Percentiles rank a stretch among this genome's conserved stretches.
These are phyloP conservation scores for Calamus simplicifolius DNA, from an alignment of 176 grass and related monocot species.

Conservation along the genomic window DNA sequence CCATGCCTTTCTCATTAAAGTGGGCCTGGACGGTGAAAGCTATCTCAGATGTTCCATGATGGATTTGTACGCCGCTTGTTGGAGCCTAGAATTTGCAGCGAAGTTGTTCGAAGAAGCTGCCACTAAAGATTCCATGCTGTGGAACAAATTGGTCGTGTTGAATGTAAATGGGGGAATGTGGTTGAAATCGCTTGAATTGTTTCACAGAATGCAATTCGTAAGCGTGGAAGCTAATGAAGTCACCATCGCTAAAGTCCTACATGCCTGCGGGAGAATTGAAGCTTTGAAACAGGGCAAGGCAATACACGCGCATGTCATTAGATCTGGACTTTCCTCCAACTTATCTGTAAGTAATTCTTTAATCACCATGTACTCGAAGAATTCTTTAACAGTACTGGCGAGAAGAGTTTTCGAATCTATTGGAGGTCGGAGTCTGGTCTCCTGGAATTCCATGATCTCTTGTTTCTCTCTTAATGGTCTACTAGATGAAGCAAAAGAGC, in stretches of 20 bases:
- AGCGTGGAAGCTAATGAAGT: constrained; percentile 49
- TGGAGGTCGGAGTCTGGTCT: constrained; percentile 20
- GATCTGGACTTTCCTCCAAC: constrained; percentile 21
- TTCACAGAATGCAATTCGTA: constrained; percentile 44
- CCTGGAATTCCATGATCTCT: constrained; percentile 76
- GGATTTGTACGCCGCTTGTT: constrained; percentile 49
- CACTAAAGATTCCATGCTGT: constrained; percentile 42
- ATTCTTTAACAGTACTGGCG: constrained; percentile 33
- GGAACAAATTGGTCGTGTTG: constrained; percentile 68
- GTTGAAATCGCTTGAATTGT: constrained; percentile 37
- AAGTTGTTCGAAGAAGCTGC: constrained; percentile 35
- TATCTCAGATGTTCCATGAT: constrained; percentile 56
- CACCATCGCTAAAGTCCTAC: constrained; percentile 55
- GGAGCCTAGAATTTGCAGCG: constrained; percentile 19
- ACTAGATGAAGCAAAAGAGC: constrained; percentile 54
- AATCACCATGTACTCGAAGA: constrained; percentile 83
- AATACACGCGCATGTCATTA: constrained; percentile 47
- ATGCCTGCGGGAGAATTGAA: constrained; percentile 52
- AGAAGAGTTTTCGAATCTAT: constrained; percentile 40
- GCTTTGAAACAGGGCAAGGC: constrained; percentile 34
- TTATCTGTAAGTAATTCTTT: constrained; percentile 63
- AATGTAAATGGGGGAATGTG: constrained; percentile 44
- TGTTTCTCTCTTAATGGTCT: constrained; percentile 69
- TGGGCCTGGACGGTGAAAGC: constrained; percentile 35
- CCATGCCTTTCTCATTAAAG: constrained; percentile 38